phyloP scores from a whole-genome alignment of 2,329 filamentous ascomycete species.

The Fusarium setosum region DNA sequence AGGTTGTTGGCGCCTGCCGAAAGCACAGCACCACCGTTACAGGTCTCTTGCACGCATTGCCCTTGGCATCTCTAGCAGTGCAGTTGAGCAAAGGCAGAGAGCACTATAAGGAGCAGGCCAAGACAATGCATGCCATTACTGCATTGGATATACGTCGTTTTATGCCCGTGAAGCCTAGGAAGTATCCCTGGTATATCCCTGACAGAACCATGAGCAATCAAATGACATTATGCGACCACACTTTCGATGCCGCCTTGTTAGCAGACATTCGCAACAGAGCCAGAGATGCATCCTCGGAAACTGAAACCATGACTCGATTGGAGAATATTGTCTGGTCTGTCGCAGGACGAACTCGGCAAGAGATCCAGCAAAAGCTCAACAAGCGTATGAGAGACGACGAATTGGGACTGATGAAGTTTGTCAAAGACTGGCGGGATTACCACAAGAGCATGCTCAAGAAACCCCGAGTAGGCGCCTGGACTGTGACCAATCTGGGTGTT shows the following conservation, averaged over 20 bases:
- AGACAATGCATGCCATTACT: slow-evolving; percentile 30
- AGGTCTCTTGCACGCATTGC: slow-evolving; percentile 42
- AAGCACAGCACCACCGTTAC: slow-evolving; percentile 44
- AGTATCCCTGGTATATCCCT: slow-evolving; percentile 29
- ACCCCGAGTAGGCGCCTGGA: slow-evolving; percentile 36
- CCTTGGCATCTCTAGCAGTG: slow-evolving; percentile 35
- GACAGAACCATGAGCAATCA: slow-evolving; percentile 33
- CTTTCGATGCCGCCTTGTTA: slow-evolving; percentile 11
- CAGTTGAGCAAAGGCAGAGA: slow-evolving; percentile 18
- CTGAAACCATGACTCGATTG: slow-evolving; percentile 27
- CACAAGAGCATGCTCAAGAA: slow-evolving; percentile 31
- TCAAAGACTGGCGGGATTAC: slow-evolving; percentile 39
- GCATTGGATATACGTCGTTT: slow-evolving; percentile 33
- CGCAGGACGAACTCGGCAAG: slow-evolving; percentile 7
- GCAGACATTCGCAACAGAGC: slow-evolving; percentile 32
- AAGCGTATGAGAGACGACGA: slow-evolving; percentile 37
- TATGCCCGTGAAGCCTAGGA: slow-evolving; percentile 15
- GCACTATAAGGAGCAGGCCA: slow-evolving; percentile 17
- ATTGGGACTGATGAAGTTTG: slow-evolving; percentile 37
- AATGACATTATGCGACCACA: slow-evolving; percentile 28
- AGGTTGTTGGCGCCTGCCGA: slow-evolving; percentile 39
- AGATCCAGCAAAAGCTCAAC: slow-evolving; percentile 30
- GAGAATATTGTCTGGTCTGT: slow-evolving; percentile 23
- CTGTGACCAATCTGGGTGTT: slow-evolving; percentile 44
- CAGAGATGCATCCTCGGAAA: slow-evolving; percentile 6